Percentiles rank a stretch among this genome's conserved stretches.
These are phyloP conservation scores for Flaveria trinervia DNA, from an alignment of 129 eudicot species.

Conservation along the genomic window DNA sequence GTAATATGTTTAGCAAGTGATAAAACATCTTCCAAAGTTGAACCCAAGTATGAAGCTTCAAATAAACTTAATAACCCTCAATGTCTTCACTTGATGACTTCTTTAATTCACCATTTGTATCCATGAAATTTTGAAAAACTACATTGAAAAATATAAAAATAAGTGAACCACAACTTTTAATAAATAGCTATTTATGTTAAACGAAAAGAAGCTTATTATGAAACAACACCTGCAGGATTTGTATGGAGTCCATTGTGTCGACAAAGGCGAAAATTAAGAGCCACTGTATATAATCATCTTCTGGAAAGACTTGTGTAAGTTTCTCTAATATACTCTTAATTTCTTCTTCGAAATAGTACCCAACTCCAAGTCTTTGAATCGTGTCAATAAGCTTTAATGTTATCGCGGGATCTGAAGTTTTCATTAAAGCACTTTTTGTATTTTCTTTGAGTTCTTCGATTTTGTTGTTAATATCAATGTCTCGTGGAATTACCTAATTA, in stretches of 20 bases:
- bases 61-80: slow-evolving; percentile 57
- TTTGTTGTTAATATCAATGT: slow-evolving; percentile 34
- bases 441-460: slow-evolving; percentile 29
- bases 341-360: slow-evolving; percentile 42
- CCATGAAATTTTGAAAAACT: slow-evolving; percentile 41
- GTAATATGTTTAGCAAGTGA: slow-evolving; percentile 45
- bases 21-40: slow-evolving; percentile 41
- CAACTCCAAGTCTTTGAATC: slow-evolving; percentile 53
- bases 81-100: slow-evolving; percentile 37
- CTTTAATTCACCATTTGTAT: slow-evolving; percentile 43
- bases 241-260: slow-evolving; percentile 45
- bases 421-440: slow-evolving; percentile 24
- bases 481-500: background rate
- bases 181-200: background rate
- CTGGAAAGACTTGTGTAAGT: slow-evolving; percentile 7
- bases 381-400: slow-evolving; percentile 43
- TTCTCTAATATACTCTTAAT: slow-evolving; percentile 22
- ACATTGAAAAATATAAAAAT: background rate
- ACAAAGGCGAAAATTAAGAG: slow-evolving; percentile 48
- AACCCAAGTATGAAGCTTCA: slow-evolving; percentile 60
- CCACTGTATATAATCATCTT: slow-evolving; percentile 39
- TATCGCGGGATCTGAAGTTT: slow-evolving; percentile 21
- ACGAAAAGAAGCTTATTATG: background rate
- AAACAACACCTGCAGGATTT: slow-evolving; percentile 34
- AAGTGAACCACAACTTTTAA: too few species aligned